A percentile compares a stretch with the other conserved stretches of the same genome.
These are phyloP conservation scores for Candida suzukii DNA, from an alignment of 805 yeast species.

Conservation along the genomic window DNA sequence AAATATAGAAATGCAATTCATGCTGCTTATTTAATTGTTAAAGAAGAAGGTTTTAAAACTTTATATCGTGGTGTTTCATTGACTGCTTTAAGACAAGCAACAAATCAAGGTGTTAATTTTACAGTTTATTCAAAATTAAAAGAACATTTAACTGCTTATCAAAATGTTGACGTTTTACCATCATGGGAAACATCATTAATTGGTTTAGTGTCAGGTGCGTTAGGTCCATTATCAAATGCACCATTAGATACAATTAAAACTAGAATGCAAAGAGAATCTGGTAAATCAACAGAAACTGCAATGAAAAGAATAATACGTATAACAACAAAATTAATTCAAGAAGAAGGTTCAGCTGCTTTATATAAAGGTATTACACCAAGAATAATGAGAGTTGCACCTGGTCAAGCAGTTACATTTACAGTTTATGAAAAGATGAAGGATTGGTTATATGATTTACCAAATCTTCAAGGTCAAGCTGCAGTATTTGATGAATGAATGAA, in stretches of 20 bases:
- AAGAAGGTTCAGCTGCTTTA: slow-evolving; percentile 83
- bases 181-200: slow-evolving; percentile 90
- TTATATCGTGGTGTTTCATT: slow-evolving; percentile 90
- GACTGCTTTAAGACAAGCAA: slow-evolving; percentile 96
- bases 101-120: slow-evolving; percentile 97
- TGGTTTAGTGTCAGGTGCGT: slow-evolving; percentile 91
- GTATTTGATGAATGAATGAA: slow-evolving; percentile 29
- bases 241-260: slow-evolving; percentile 97
- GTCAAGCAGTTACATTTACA: slow-evolving; percentile 97
- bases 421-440: slow-evolving; percentile 86
- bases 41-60: slow-evolving; percentile 86
- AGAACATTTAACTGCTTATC: slow-evolving; percentile 58
- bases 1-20: slow-evolving; percentile 92
- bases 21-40: slow-evolving; percentile 73
- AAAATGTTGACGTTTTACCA: slow-evolving; percentile 57
- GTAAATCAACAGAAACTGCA: slow-evolving; percentile 55
- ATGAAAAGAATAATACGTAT: slow-evolving; percentile 74
- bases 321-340: slow-evolving; percentile 71
- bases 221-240: slow-evolving; percentile 96
- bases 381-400: slow-evolving; percentile 99
- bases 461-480: slow-evolving; percentile 12
- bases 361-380: slow-evolving; percentile 98
- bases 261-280: slow-evolving; percentile 87
- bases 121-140: slow-evolving; percentile 88
- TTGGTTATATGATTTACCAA: slow-evolving; percentile 39